A percentile compares a stretch with the other conserved stretches of the same genome.
Evolutionary conservation across 805 yeast genomes (phyloP).

Genomic region (Candida succiphila): DNA sequence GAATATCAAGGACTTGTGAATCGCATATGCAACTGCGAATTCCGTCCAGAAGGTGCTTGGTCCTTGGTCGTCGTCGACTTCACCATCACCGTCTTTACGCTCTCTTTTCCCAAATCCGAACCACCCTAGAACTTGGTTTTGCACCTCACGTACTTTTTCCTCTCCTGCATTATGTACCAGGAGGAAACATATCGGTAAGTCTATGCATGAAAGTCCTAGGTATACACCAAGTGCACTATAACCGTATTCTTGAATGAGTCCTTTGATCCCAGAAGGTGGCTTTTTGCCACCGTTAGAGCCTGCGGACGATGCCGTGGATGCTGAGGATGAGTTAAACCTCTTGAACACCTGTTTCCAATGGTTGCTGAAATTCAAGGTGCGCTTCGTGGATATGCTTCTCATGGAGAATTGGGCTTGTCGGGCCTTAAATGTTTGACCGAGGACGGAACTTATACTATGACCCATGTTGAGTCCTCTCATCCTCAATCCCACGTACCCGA

Average conservation of each 20-base stretch:
- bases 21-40: conserved; percentile 81
- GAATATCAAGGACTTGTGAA: conserved; percentile 80
- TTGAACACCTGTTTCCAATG: background rate
- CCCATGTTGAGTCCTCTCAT: too few species aligned
- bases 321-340: conserved; percentile 13
- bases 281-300: conserved; percentile 7
- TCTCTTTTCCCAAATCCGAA: conserved; percentile 46
- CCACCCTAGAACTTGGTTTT: conserved; percentile 45
- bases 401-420: too few species aligned
- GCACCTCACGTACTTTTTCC: conserved; percentile 62
- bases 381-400: too few species aligned
- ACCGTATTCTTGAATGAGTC: conserved; percentile 77
- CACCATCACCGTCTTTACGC: conserved; percentile 4
- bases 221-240: conserved; percentile 86
- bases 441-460: too few species aligned
- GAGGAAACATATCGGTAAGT: conserved; percentile 74
- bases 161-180: conserved; percentile 83
- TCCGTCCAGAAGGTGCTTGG: conserved; percentile 59
- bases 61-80: conserved; percentile 7
- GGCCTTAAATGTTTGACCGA: too few species aligned
- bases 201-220: conserved; percentile 59
- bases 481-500: too few species aligned
- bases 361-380: too few species aligned
- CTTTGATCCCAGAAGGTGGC: conserved; percentile 42
- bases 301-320: conserved; percentile 4